phyloP scores from a whole-genome alignment of 345 rosid genomes.

The Murraya paniculata region DNA sequence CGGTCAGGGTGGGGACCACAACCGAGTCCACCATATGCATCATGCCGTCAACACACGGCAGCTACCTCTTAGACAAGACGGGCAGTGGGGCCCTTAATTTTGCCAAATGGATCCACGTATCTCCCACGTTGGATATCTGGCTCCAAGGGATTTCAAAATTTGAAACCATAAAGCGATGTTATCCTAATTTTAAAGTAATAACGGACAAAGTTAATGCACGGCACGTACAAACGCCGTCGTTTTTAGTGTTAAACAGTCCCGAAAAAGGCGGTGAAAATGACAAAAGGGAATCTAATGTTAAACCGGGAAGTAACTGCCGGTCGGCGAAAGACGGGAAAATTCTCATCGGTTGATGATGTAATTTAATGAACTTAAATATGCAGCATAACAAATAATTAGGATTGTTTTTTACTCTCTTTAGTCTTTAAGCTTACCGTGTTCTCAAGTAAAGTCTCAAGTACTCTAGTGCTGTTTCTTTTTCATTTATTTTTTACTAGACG shows the following conservation, averaged over 20 bases:
- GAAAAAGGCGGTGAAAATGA: not conserved
- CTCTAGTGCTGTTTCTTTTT: too few species aligned
- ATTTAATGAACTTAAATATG: too few species aligned
- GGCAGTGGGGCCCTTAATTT: not conserved
- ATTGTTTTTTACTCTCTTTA: too few species aligned
- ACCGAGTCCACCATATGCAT: not conserved
- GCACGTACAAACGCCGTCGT: not conserved
- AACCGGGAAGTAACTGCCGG: not conserved
- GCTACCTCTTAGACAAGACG: not conserved
- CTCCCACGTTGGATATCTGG: not conserved
- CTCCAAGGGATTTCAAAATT: not conserved
- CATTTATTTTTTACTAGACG: too few species aligned
- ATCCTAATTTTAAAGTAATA: too few species aligned
- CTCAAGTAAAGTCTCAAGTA: too few species aligned
- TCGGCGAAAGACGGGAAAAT: too few species aligned
- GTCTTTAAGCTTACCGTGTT: not conserved
- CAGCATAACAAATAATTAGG: not conserved
- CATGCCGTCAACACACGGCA: conserved; percentile 8
- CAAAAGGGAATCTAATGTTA: not conserved
- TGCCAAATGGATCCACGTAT: not conserved
- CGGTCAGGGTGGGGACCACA: not conserved
- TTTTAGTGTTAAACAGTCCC: not conserved
- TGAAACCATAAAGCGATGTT: not conserved
- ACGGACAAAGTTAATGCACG: not conserved
- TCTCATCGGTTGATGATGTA: too few species aligned